Conservation (phyloP, 2,329 filamentous ascomycete genomes). For the Whalleya microplaca region DNA sequence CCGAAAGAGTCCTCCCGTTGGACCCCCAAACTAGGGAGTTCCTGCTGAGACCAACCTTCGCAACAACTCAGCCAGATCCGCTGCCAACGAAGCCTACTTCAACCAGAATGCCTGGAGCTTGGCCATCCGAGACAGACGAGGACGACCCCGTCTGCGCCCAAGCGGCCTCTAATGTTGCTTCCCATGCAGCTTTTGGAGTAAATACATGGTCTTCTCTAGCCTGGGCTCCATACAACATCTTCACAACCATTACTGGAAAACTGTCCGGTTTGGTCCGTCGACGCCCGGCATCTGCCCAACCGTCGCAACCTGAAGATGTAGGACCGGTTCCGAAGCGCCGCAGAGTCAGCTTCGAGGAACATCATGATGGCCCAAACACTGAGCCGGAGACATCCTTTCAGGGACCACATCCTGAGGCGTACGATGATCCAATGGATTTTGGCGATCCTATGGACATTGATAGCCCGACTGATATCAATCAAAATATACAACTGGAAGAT, state of each 20-base stretch:
- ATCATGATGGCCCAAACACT: not conserved
- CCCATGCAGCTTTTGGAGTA: constrained; percentile 3
- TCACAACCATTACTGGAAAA: constrained; percentile 6
- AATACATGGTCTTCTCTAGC: constrained; percentile 13
- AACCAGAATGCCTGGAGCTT: constrained; percentile 22
- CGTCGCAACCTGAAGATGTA: constrained; percentile 9
- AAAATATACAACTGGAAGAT: not conserved
- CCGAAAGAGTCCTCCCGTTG: not conserved
- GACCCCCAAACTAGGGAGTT: constrained; percentile 3
- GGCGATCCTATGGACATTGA: constrained; percentile 20
- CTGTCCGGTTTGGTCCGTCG: constrained; percentile 6
- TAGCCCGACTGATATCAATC: constrained; percentile 1
- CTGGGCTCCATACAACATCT: constrained; percentile 13
- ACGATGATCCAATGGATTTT: constrained; percentile 2
- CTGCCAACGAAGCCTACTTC: not conserved
- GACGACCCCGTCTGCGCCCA: constrained; percentile 2
- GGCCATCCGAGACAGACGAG: constrained; percentile 18
- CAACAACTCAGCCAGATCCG: not conserved
- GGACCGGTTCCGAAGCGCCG: constrained; percentile 18
- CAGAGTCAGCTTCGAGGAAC: constrained; percentile 8
- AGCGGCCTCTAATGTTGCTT: constrained; percentile 3
- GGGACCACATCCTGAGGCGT: not conserved
- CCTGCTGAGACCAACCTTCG: not conserved
- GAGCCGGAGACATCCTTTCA: not conserved
- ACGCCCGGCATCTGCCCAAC: not conserved